These are phyloP conservation scores for Neohortaea acidophila DNA, from an alignment of 495 filamentous ascomycete species.

Conservation along the genomic window DNA sequence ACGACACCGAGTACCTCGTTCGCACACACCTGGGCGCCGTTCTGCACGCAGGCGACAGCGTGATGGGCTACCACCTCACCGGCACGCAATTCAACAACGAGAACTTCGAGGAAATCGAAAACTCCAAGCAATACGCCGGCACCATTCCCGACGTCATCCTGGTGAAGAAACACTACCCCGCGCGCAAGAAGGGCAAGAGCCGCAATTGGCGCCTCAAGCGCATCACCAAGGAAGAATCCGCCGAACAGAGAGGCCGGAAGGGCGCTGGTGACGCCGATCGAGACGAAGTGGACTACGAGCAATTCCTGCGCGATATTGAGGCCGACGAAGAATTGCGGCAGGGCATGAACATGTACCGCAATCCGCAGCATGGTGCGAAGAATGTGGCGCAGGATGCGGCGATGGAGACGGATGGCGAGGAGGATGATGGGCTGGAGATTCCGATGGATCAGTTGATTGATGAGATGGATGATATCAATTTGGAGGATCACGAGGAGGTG, in stretches of 20 bases:
- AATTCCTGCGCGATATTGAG: conserved; percentile 93
- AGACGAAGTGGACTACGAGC: conserved; percentile 83
- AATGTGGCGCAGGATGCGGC: conserved; percentile 45
- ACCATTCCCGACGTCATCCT: conserved; percentile 83
- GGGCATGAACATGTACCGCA: conserved; percentile 77
- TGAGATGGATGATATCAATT: conserved; percentile 29
- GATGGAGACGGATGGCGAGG: conserved; percentile 44
- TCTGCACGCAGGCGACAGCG: conserved; percentile 79
- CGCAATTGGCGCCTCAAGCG: conserved; percentile 88
- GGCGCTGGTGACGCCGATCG: conserved; percentile 69
- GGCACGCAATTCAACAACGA: conserved; percentile 85
- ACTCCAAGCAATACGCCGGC: conserved; percentile 48
- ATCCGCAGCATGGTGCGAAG: conserved; percentile 26
- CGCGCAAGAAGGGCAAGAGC: conserved; percentile 64
- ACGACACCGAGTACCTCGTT: conserved; percentile 71
- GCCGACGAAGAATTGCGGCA: conserved; percentile 78
- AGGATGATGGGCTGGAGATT: conserved; percentile 28
- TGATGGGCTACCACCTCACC: conserved; percentile 75
- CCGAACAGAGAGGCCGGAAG: conserved; percentile 62
- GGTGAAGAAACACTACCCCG: conserved; percentile 88
- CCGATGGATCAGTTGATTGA: conserved; percentile 32
- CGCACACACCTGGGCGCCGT: conserved; percentile 81
- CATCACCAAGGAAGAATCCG: conserved; percentile 75
- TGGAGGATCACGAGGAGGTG: conserved; percentile 19
- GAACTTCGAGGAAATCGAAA: conserved; percentile 64